These are phyloP conservation scores for Spongospora subterranea DNA, from an alignment of 208 protist genomes.

Conservation along the genomic window DNA sequence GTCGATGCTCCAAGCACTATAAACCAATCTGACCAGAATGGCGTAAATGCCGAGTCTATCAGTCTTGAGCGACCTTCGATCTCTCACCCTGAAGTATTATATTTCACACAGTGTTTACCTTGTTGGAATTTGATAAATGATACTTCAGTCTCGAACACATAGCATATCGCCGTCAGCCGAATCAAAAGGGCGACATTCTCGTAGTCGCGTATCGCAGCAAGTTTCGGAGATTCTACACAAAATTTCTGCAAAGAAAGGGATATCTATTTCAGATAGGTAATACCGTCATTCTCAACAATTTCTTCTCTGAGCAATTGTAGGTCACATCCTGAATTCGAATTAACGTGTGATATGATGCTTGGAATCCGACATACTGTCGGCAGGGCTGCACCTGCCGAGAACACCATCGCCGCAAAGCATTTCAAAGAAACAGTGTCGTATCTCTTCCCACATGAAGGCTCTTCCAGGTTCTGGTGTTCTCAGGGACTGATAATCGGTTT, in stretches of 20 bases:
- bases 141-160: not conserved
- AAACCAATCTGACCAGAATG: too few species aligned
- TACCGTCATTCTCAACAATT: not conserved
- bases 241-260: constrained; percentile 2
- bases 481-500: too few species aligned
- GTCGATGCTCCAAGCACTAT: too few species aligned
- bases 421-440: constrained; percentile 26
- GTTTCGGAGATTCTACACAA: not conserved
- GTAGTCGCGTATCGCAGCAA: not conserved
- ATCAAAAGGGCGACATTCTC: not conserved
- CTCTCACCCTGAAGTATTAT: too few species aligned
- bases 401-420: not conserved
- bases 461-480: constrained; percentile 35
- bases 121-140: too few species aligned
- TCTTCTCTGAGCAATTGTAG: not conserved
- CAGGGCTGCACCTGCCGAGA: not conserved
- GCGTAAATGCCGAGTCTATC: too few species aligned
- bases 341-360: constrained; percentile 52
- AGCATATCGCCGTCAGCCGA: not conserved
- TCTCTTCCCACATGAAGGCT: constrained; percentile 22
- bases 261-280: not conserved
- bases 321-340: constrained; percentile 47
- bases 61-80: too few species aligned
- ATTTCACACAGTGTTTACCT: too few species aligned
- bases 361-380: constrained; percentile 44